Evolutionary conservation across 805 yeast genomes (phyloP).

Genomic region (Limtongia smithiae): DNA sequence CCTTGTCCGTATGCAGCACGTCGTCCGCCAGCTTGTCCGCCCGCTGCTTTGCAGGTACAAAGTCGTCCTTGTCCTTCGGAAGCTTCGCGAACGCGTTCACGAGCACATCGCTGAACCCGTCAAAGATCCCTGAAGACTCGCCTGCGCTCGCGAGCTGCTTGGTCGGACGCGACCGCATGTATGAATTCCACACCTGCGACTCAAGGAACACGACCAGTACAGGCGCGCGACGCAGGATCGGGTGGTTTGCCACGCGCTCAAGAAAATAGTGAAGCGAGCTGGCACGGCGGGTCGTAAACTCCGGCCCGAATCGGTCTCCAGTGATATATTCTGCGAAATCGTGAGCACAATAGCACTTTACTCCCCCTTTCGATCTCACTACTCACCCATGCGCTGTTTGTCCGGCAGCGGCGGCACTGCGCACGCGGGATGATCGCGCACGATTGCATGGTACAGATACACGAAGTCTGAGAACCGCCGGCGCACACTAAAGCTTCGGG

Average conservation of each 20-base stretch:
- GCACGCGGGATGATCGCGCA: constrained; percentile 77
- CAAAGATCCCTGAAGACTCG: constrained; percentile 49
- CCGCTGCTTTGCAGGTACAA: constrained; percentile 75
- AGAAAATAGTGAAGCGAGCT: constrained; percentile 75
- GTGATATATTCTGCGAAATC: constrained; percentile 68
- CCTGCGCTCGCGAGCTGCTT: constrained; percentile 36
- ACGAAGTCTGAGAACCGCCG: constrained; percentile 87
- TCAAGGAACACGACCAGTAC: constrained; percentile 69
- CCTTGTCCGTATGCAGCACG: constrained; percentile 69
- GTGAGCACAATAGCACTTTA: neutral
- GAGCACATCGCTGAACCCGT: constrained; percentile 82
- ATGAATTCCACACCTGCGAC: constrained; percentile 69
- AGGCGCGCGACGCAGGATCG: constrained; percentile 63
- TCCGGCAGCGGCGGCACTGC: constrained; percentile 94
- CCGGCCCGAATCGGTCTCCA: constrained; percentile 84
- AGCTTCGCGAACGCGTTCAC: constrained; percentile 91
- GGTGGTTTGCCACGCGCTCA: constrained; percentile 69
- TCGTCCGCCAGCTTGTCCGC: constrained; percentile 83
- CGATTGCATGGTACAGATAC: constrained; percentile 67
- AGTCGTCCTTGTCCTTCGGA: constrained; percentile 61
- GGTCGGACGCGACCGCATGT: constrained; percentile 47
- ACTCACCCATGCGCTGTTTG: constrained; percentile 60
- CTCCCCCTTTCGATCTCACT: neutral
- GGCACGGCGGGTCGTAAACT: constrained; percentile 79
- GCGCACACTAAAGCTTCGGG: constrained; percentile 50